These are phyloP conservation scores for Colletotrichum musae DNA, from an alignment of 2,329 filamentous ascomycete species.

Conservation along the genomic window DNA sequence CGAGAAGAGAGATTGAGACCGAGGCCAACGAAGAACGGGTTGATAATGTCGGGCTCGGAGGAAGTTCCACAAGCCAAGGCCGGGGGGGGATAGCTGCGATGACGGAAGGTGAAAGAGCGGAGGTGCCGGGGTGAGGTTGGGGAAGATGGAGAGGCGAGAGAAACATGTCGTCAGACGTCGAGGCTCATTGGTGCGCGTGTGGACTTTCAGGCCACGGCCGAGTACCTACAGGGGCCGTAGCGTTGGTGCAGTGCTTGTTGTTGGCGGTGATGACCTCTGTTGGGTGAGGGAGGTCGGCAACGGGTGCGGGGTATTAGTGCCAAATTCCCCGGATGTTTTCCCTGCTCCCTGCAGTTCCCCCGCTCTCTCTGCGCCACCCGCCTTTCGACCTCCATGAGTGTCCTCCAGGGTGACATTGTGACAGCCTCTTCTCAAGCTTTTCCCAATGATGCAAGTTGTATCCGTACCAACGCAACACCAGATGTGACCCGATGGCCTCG, in stretches of 20 bases:
- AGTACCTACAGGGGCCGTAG: conserved; percentile 13
- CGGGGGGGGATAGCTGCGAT: conserved; percentile 34
- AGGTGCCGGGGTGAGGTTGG: conserved; percentile 24
- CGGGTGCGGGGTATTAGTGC: conserved; percentile 40
- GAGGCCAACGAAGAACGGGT: conserved; percentile 6
- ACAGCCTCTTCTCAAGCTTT: conserved; percentile 25
- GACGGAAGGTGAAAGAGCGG: conserved; percentile 31
- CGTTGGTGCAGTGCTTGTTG: conserved; percentile 10
- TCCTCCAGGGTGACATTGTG: neutral
- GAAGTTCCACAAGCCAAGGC: conserved; percentile 12
- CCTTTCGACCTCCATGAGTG: neutral
- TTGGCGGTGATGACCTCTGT: conserved; percentile 8
- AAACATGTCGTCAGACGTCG: conserved; percentile 30
- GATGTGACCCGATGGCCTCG: neutral
- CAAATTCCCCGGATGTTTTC: conserved; percentile 38
- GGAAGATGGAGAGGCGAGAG: conserved; percentile 11
- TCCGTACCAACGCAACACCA: neutral
- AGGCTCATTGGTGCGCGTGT: conserved; percentile 36
- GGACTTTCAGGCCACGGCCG: conserved; percentile 5
- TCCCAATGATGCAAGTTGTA: conserved; percentile 6
- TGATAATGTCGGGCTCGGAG: too few relatives aligned
- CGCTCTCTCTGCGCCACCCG: conserved; percentile 21
- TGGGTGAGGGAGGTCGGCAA: conserved; percentile 22
- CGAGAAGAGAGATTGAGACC: neutral
- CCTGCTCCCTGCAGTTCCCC: conserved; percentile 32